Evolutionary conservation across 495 filamentous ascomycete genomes (phyloP).

Genomic region (Diplogelasinospora grovesii): DNA sequence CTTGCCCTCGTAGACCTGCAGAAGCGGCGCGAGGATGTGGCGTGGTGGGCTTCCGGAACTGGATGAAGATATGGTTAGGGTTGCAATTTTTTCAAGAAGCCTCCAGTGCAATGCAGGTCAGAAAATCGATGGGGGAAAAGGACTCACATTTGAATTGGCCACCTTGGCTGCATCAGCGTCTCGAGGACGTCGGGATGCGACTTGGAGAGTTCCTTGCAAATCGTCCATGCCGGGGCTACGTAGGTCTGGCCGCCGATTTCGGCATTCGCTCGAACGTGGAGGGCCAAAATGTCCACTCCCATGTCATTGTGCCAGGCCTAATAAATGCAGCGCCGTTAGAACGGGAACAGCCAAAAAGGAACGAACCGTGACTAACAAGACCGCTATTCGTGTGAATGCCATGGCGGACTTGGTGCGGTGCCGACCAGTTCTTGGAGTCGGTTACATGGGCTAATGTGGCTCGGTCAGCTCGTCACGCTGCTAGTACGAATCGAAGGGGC

Average conservation of each 20-base stretch:
- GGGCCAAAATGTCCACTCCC: conserved; percentile 34
- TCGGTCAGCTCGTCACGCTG: neutral
- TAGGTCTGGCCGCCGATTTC: conserved; percentile 34
- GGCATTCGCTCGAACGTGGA: conserved; percentile 36
- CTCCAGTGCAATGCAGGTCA: neutral
- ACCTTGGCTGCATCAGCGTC: conserved; percentile 23
- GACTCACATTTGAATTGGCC: conserved; percentile 42
- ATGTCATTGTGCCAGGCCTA: conserved; percentile 42
- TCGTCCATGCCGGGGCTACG: conserved; percentile 32
- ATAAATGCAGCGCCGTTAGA: neutral
- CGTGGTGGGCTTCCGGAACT: conserved; percentile 30
- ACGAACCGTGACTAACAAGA: conserved; percentile 19
- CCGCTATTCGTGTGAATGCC: conserved; percentile 39
- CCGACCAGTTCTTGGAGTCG: conserved; percentile 32
- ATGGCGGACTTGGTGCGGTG: conserved; percentile 34
- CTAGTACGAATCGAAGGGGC: too few relatives aligned
- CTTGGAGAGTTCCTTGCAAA: conserved; percentile 32
- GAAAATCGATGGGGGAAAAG: conserved; percentile 1
- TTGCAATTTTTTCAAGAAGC: conserved; percentile 2
- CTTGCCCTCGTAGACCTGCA: conserved; percentile 27
- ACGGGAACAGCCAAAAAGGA: neutral
- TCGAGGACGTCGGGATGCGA: conserved; percentile 27
- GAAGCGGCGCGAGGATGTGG: conserved; percentile 31
- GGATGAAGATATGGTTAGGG: neutral
- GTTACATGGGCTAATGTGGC: conserved; percentile 38